These are phyloP conservation scores for Fomitopsis schrenkii DNA, from an alignment of 1,284 basidiomycete species.

Conservation along the genomic window DNA sequence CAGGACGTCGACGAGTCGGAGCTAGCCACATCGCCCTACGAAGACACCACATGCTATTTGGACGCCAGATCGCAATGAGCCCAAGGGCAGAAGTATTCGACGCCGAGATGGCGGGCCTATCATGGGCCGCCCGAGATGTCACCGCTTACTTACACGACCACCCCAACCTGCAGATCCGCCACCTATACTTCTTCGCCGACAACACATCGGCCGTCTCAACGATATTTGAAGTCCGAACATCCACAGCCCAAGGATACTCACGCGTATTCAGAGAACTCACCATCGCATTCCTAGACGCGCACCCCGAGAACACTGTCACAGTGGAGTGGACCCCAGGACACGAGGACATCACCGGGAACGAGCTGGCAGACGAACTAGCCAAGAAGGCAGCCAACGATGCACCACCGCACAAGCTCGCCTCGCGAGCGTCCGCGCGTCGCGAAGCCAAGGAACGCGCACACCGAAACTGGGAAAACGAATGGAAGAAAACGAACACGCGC, in stretches of 20 bases:
- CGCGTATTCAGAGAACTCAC: background rate
- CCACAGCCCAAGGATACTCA: background rate
- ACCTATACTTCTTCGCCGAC: background rate
- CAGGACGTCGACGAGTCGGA: background rate
- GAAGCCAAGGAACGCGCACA: no score
- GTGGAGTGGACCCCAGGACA: constrained; percentile 25
- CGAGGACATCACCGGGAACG: constrained; percentile 23
- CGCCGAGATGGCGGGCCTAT: no score
- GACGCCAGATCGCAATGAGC: no score
- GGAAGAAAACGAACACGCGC: no score
- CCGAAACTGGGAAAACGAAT: no score
- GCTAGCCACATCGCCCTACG: no score
- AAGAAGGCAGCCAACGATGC: constrained; percentile 21
- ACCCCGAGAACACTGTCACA: background rate
- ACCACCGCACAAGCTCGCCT: no score
- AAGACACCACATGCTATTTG: no score
- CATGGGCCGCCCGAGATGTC: background rate
- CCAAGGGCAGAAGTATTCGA: no score
- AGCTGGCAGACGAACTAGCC: constrained; percentile 26
- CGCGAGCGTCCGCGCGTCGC: no score
- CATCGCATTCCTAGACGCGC: no score
- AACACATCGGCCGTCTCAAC: no score
- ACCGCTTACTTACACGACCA: background rate
- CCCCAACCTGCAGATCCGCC: background rate
- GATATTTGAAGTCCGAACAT: background rate